Evolutionary conservation across 306 rosid genomes (phyloP), one percentile per base, ranked within the genome.

Genomic region (Prunus armeniaca): DNA sequence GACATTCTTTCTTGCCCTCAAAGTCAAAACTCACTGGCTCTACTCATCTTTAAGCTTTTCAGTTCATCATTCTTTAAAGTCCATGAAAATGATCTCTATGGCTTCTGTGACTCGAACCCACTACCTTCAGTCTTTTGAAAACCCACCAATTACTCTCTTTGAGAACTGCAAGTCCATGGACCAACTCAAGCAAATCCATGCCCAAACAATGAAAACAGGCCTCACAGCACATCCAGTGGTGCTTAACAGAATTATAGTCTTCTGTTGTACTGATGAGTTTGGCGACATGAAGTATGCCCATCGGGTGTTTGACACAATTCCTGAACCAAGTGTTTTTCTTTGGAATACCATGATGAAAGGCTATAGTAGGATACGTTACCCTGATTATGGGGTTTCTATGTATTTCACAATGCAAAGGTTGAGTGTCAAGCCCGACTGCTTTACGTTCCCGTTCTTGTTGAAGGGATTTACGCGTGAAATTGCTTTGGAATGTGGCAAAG

Each of bases 281-380:
- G 96, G 91, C 67, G 86, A 88, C 76, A 60, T 92, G 70, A 14
- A 75, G 5, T 90, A 89, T 82, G 97, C 96, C n/a, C 87, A 75
- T 28, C 62, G 76, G 18, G 0, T 90, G 96, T 94, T 94, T 60
- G 97, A 89, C 17, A 73, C 41, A 84, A 90, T 90, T 34, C 83
- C 90, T 6, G 79, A 88, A 28, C 95, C 98, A 76, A 84, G 75
- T 78, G 82, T 79, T 49, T 94, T 87, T 41, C 18, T 86, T 72
- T 91, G 93, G 86, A 94, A 94, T 79, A 88, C 89, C 65, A 76
- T 94, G 91, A 90, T 92, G 65, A 92, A 84, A 78, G 96, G 95
- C 68, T 90, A 88, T 79, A 87, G 93, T 49, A 81, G 89, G 75
- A 76, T 79, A 58, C 73, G 80, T 24, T 71, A 79, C 74, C 91